A percentile compares a stretch with the other conserved stretches of the same genome.
Conservation (phyloP, 371 early-diverging fungal species). For the Chytridium lagenaria region DNA sequence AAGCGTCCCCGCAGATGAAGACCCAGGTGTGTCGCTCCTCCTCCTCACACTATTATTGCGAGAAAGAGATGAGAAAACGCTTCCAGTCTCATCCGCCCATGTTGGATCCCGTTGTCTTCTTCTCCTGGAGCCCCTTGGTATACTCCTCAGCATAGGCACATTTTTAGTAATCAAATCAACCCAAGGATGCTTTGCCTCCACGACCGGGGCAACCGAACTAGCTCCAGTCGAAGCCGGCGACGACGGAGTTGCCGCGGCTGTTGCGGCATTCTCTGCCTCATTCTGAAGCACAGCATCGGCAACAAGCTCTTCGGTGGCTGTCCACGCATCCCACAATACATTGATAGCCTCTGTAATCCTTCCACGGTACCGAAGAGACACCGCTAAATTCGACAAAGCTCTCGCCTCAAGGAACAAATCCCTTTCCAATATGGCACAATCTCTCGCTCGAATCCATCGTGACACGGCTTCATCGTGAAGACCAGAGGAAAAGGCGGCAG, state of each 20-base stretch:
- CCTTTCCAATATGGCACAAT: slow-evolving; percentile 38
- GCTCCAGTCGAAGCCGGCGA: not conserved
- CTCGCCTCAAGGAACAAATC: slow-evolving; percentile 47
- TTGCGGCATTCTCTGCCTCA: not conserved
- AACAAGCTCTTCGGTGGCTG: slow-evolving; percentile 36
- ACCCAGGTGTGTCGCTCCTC: not conserved
- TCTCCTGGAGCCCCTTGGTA: not conserved
- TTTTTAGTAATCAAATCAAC: slow-evolving; percentile 44
- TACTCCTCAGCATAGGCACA: slow-evolving; percentile 35
- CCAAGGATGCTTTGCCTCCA: slow-evolving; percentile 39
- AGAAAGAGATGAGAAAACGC: not conserved
- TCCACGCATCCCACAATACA: slow-evolving; percentile 34
- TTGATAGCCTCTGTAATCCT: slow-evolving; percentile 11
- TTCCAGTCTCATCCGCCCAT: not conserved
- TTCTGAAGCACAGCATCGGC: slow-evolving; percentile 10
- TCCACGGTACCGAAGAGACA: slow-evolving; percentile 41
- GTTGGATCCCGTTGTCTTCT: not conserved
- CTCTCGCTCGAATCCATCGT: slow-evolving; percentile 45
- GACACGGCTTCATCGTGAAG: slow-evolving; percentile 35
- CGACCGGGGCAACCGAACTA: not conserved
- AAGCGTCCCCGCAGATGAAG: not conserved
- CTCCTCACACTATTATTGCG: not conserved
- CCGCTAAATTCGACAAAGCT: slow-evolving; percentile 44
- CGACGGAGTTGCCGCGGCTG: not conserved
- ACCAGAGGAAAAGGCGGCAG: slow-evolving; percentile 3